phyloP scores from a whole-genome alignment of 1,284 basidiomycete genomes.

The Fomes fomentarius region DNA sequence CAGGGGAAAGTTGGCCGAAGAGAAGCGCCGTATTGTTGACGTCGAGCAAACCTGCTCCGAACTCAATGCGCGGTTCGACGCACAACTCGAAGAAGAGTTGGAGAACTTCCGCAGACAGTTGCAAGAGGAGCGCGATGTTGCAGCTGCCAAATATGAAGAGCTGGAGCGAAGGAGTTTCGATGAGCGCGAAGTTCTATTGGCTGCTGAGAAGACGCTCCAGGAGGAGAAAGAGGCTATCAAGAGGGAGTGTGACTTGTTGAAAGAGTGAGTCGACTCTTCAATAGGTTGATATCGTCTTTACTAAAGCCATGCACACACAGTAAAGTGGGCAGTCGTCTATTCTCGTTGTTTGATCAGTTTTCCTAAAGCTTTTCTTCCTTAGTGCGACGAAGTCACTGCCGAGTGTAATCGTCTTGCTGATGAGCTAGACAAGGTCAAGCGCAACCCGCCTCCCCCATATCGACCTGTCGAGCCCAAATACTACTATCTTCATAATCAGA shows the following conservation, averaged over 20 bases:
- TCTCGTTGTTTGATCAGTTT: constrained; percentile 10
- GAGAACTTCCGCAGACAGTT: constrained; percentile 27
- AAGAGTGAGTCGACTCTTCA: constrained; percentile 33
- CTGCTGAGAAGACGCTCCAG: constrained; percentile 38
- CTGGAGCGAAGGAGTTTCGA: constrained; percentile 32
- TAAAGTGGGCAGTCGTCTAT: constrained; percentile 39
- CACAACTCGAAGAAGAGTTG: constrained; percentile 34
- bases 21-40: constrained; percentile 11
- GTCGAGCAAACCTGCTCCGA: constrained; percentile 24
- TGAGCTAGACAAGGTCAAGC: constrained; percentile 31
- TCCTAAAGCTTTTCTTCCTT: constrained; percentile 1
- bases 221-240: constrained; percentile 40
- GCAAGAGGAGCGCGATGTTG: constrained; percentile 31
- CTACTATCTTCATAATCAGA: constrained; percentile 32
- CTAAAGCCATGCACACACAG: constrained; percentile 28
- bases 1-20: constrained; percentile 9
- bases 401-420: constrained; percentile 37
- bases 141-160: constrained; percentile 25
- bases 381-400: constrained; percentile 37
- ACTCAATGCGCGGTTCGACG: constrained; percentile 27
- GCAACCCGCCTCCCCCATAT: constrained; percentile 22
- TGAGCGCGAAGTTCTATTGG: constrained; percentile 40
- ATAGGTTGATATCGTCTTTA: background rate
- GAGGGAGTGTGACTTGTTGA: constrained; percentile 41
- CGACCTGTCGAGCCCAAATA: constrained; percentile 36